A percentile compares a stretch with the other conserved stretches of the same genome.
phyloP scores from a whole-genome alignment of 2,329 filamentous ascomycete genomes.

The Shiraia sp. region DNA sequence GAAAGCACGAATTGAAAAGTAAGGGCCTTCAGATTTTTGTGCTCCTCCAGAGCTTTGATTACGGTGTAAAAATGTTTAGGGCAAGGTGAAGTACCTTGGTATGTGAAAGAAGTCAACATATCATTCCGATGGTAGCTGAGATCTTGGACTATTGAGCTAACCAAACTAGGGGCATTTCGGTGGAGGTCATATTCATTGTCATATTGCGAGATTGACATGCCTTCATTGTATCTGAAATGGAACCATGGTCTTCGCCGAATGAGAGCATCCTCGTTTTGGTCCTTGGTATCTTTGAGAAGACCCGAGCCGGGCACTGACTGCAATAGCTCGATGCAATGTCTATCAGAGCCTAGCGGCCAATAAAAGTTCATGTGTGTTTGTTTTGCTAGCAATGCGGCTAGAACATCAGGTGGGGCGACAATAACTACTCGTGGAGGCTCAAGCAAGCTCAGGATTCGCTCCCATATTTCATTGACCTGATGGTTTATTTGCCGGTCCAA shows the following conservation, averaged over 20 bases:
- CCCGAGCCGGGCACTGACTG: conserved; percentile 12
- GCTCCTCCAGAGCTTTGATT: no score
- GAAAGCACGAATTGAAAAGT: no score
- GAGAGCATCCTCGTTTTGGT: conserved; percentile 44
- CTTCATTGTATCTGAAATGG: conserved; percentile 71
- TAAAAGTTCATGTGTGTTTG: conserved; percentile 60
- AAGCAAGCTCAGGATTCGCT: conserved; percentile 28
- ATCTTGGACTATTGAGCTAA: no score
- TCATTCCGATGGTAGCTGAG: no score
- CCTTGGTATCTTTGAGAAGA: conserved; percentile 11
- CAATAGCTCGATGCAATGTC: conserved; percentile 61
- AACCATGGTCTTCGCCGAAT: conserved; percentile 68
- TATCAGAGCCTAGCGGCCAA: conserved; percentile 67
- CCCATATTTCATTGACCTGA: conserved; percentile 50
- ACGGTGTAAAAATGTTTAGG: no score
- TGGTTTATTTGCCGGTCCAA: conserved; percentile 50
- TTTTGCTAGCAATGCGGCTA: conserved; percentile 64
- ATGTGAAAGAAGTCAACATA: no score
- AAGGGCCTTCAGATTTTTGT: no score
- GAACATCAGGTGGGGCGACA: conserved; percentile 62
- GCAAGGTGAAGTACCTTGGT: no score
- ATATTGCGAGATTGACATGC: conserved; percentile 71
- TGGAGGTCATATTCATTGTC: no score
- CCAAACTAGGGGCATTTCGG: no score
- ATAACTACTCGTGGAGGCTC: conserved; percentile 43